phyloP scores from a whole-genome alignment of 495 filamentous ascomycete genomes.

The Choiromyces venosus region DNA sequence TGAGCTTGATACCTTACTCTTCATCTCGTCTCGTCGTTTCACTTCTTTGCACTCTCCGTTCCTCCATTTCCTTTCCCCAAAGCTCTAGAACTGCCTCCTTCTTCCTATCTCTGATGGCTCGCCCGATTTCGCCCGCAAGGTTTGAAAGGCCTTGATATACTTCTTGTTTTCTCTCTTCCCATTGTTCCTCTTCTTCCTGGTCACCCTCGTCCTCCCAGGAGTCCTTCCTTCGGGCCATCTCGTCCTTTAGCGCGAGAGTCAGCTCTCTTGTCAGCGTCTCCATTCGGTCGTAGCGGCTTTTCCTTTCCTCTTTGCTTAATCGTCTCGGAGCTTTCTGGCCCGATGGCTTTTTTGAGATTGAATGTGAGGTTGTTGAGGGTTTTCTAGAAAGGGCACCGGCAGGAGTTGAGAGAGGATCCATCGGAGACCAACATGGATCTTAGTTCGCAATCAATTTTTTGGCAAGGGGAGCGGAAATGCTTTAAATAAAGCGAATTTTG shows the following conservation, averaged over 20 bases:
- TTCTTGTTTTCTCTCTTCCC: slow-evolving; percentile 40
- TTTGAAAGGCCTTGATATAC: slow-evolving; percentile 35
- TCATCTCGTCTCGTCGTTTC: slow-evolving; percentile 10
- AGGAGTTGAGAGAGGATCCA: slow-evolving; percentile 23
- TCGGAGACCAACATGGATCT: slow-evolving; percentile 27
- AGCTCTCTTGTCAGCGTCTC: slow-evolving; percentile 67
- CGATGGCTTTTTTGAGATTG: neutral
- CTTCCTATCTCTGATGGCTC: slow-evolving; percentile 35
- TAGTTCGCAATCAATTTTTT: neutral
- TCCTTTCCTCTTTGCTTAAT: slow-evolving; percentile 31
- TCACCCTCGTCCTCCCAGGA: slow-evolving; percentile 38
- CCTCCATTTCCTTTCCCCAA: slow-evolving; percentile 38
- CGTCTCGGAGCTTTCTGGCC: slow-evolving; percentile 11
- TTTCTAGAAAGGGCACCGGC: slow-evolving; percentile 10
- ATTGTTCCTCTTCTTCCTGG: slow-evolving; percentile 43
- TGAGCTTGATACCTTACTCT: neutral
- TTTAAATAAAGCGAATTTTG: neutral
- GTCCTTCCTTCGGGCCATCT: slow-evolving; percentile 41
- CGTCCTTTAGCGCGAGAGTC: slow-evolving; percentile 54
- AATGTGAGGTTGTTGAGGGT: neutral
- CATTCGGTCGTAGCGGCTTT: slow-evolving; percentile 48
- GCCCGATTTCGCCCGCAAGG: slow-evolving; percentile 33
- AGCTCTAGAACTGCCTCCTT: slow-evolving; percentile 40
- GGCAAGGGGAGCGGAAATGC: neutral
- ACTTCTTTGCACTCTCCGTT: slow-evolving; percentile 24